Evolutionary conservation across 2,329 filamentous ascomycete species (phyloP).

Genomic region (Sarocladium oryzae): DNA sequence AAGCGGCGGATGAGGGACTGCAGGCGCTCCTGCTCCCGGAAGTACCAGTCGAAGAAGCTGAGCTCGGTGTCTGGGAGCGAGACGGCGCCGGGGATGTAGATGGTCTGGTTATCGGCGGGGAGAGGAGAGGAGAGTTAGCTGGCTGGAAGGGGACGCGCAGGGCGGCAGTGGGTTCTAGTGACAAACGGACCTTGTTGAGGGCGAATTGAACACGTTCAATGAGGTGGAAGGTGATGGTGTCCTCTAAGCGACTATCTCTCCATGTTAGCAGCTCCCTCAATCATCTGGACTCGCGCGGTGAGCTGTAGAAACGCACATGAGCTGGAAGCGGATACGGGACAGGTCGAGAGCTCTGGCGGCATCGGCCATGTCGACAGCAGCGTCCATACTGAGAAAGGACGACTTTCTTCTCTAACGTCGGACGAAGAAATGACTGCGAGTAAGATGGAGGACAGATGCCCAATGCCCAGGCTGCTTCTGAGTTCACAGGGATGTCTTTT

Average conservation of each 20-base stretch:
- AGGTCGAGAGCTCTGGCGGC: slow-evolving; percentile 81
- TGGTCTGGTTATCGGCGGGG: slow-evolving; percentile 41
- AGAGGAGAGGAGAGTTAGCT: not conserved
- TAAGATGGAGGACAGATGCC: not conserved
- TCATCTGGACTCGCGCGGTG: not conserved
- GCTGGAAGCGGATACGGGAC: slow-evolving; percentile 83
- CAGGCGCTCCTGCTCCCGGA: slow-evolving; percentile 80
- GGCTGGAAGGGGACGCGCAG: no score
- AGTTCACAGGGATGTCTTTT: no score
- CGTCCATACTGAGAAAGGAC: slow-evolving; percentile 62
- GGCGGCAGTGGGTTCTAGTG: not conserved
- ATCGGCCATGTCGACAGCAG: slow-evolving; percentile 82
- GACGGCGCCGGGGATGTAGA: slow-evolving; percentile 78
- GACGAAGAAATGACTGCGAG: no score
- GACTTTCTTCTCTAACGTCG: not conserved
- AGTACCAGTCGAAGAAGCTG: slow-evolving; percentile 91
- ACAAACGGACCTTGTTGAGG: slow-evolving; percentile 53
- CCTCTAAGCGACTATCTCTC: slow-evolving; percentile 73
- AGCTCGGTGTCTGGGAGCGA: slow-evolving; percentile 65
- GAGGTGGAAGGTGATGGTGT: slow-evolving; percentile 94
- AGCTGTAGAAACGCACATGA: slow-evolving; percentile 60
- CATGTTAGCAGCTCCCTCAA: slow-evolving; percentile 12
- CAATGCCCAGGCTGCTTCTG: no score
- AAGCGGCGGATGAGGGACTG: slow-evolving; percentile 93
- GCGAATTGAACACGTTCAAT: slow-evolving; percentile 99